Base-by-base conservation (phyloP, 78 protist species). In the Planoprotostelium fungivorum region DNA sequence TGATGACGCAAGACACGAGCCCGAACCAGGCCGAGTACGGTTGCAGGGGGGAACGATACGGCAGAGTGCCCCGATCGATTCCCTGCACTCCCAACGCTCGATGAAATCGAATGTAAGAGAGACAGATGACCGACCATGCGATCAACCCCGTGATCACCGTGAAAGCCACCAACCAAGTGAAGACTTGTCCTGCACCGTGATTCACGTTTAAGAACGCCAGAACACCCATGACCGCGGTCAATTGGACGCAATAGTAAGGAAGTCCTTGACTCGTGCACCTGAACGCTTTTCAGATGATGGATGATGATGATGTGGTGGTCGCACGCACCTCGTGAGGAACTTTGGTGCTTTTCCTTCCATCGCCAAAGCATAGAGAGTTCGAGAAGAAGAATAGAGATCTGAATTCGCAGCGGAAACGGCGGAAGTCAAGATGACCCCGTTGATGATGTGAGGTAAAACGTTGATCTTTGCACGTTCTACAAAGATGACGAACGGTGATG, bases 361-460 rank as follows among this genome's bases (percentile, higher is more conserved):
- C 34, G 87, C 87, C 5, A 85, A 16, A 25, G 36, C 37, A 16
- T 85, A 85, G n/a, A 85, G 87, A 36, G 87, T 85, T 36, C 87
- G 5, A 16, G 87, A 85, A 25, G 87, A 5, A 16, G 73, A 25
- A 85, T 85, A 85, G 5, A 85, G 16, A 85, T 36, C 37, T 35
- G 87, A 85, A 16, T 85, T 85, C 16, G 73, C 87, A 23, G 87
- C 87, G 16, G 87, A 85, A 5, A 85, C 5, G 37, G 37, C 37
- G 16, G 87, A 5, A 25, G 37, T 85, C 87, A 85, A 85, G 37
- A 85, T 85, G 87, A 85, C 37, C 37, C 73, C 87, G 87, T 85
- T 85, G 37, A 85, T 85, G 87, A 85, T 85, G 37, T 85, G 34
- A 16, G 87, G 73, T 5, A 36, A 16, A 85, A 36, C 87, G n/a